Percentiles rank a stretch among this genome's conserved stretches.
phyloP scores from a whole-genome alignment of 2,329 filamentous ascomycete genomes.

The Fusarium burgessii region DNA sequence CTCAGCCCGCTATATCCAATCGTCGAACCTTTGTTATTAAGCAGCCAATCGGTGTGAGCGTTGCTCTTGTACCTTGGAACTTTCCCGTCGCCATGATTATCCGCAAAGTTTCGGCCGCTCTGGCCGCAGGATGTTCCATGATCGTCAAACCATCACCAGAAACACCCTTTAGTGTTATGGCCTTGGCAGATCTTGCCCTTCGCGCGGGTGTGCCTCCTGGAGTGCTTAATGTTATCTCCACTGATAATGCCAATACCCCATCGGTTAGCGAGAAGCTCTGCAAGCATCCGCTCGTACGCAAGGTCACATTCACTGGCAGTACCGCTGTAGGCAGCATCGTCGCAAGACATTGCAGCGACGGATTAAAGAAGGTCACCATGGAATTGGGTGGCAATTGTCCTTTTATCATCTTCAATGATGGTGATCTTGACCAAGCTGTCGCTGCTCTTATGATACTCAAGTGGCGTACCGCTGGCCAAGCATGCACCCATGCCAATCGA shows the following conservation, averaged over 20 bases:
- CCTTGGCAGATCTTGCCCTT: constrained; percentile 74
- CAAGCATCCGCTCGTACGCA: constrained; percentile 61
- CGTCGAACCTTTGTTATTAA: constrained; percentile 78
- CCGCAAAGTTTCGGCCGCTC: constrained; percentile 62
- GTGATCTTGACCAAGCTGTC: constrained; percentile 54
- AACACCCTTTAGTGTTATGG: constrained; percentile 78
- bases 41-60: constrained; percentile 52
- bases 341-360: constrained; percentile 67
- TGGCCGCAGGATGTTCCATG: constrained; percentile 82
- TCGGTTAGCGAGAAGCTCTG: constrained; percentile 59
- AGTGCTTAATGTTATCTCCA: constrained; percentile 64
- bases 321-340: constrained; percentile 76
- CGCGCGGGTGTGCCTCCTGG: constrained; percentile 81
- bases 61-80: constrained; percentile 64
- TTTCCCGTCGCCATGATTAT: constrained; percentile 67
- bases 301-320: constrained; percentile 82
- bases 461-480: constrained; percentile 78
- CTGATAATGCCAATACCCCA: constrained; percentile 57
- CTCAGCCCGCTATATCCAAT: constrained; percentile 57
- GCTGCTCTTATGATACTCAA: constrained; percentile 54
- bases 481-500: constrained; percentile 72
- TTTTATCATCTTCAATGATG: constrained; percentile 75
- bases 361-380: constrained; percentile 74
- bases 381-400: constrained; percentile 79
- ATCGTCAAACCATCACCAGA: constrained; percentile 78